Conservation (phyloP, 805 yeast species). For the Limtongia smithiae region DNA sequence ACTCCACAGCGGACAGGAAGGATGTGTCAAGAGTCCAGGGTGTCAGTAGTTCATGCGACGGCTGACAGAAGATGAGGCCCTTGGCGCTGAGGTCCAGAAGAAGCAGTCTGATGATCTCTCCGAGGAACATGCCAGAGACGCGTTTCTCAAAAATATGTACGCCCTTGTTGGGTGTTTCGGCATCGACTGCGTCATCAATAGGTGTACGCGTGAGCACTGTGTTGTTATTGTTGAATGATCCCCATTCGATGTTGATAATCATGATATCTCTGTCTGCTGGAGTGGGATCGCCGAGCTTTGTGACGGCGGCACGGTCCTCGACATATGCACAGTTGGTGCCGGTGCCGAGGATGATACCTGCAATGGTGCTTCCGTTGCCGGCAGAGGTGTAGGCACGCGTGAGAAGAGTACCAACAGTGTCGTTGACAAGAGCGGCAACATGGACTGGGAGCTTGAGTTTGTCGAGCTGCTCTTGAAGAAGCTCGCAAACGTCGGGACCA, state of each 20-base stretch:
- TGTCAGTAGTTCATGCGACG: slow-evolving; percentile 42
- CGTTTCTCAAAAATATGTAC: slow-evolving; percentile 64
- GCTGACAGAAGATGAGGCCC: slow-evolving; percentile 49
- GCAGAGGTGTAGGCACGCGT: slow-evolving; percentile 78
- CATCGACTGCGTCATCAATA: slow-evolving; percentile 71
- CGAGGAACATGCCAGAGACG: slow-evolving; percentile 41
- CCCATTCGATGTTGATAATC: slow-evolving; percentile 76
- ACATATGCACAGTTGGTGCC: slow-evolving; percentile 96
- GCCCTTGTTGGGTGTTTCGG: slow-evolving; percentile 72
- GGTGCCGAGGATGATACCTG: slow-evolving; percentile 94
- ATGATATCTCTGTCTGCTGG: slow-evolving; percentile 9
- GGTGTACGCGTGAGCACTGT: slow-evolving; percentile 70
- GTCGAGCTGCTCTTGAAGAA: slow-evolving; percentile 69
- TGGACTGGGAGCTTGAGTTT: slow-evolving; percentile 50
- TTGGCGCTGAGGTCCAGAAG: slow-evolving; percentile 59
- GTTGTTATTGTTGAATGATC: slow-evolving; percentile 86
- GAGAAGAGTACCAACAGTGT: slow-evolving; percentile 90
- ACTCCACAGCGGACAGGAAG: slow-evolving; percentile 79
- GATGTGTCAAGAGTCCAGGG: slow-evolving; percentile 80
- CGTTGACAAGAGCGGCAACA: slow-evolving; percentile 89
- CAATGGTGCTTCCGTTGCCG: slow-evolving; percentile 58
- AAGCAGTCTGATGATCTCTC: slow-evolving; percentile 77
- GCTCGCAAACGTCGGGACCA: slow-evolving; percentile 73
- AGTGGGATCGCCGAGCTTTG: slow-evolving; percentile 55
- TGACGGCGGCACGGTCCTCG: slow-evolving; percentile 70